A percentile compares a stretch with the other conserved stretches of the same genome.
Conservation (phyloP, 495 filamentous ascomycete genomes). For the Hypoxylon perforatum region DNA sequence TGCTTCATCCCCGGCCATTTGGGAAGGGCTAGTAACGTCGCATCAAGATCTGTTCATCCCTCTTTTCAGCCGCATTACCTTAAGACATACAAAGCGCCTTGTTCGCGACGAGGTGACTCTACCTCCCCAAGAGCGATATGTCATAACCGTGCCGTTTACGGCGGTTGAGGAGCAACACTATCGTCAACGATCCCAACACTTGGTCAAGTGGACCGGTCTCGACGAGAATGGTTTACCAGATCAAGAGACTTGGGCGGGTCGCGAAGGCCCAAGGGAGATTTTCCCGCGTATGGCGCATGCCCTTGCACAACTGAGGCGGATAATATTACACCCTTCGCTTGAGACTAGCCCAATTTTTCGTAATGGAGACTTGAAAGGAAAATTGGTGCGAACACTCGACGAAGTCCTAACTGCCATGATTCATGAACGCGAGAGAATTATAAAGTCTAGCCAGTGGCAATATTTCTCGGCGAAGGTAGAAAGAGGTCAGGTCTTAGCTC, state of each 20-base stretch:
- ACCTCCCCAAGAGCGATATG: slow-evolving; percentile 82
- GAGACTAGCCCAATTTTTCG: slow-evolving; percentile 49
- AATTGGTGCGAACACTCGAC: slow-evolving; percentile 78
- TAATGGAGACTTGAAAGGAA: slow-evolving; percentile 55
- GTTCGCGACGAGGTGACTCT: slow-evolving; percentile 77
- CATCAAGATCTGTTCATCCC: slow-evolving; percentile 70
- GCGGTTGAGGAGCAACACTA: slow-evolving; percentile 92
- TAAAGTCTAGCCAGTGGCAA: slow-evolving; percentile 73
- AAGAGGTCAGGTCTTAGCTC: slow-evolving; percentile 80
- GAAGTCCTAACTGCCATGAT: slow-evolving; percentile 92
- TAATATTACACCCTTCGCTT: slow-evolving; percentile 85
- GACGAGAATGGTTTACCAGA: slow-evolving; percentile 71
- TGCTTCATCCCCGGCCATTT: slow-evolving; percentile 67
- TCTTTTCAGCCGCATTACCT: slow-evolving; percentile 74
- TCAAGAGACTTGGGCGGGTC: slow-evolving; percentile 69
- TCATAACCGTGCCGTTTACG: slow-evolving; percentile 90
- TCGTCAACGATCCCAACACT: slow-evolving; percentile 72
- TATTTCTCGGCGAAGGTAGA: slow-evolving; percentile 69
- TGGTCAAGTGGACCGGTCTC: slow-evolving; percentile 75
- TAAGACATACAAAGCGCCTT: slow-evolving; percentile 86
- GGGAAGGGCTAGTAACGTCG: slow-evolving; percentile 70
- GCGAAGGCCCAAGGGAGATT: slow-evolving; percentile 68
- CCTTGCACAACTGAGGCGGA: slow-evolving; percentile 74
- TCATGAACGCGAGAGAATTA: slow-evolving; percentile 74
- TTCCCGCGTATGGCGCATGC: slow-evolving; percentile 70